Conservation (phyloP, 2,329 filamentous ascomycete species). For the Venturia oleaginea region DNA sequence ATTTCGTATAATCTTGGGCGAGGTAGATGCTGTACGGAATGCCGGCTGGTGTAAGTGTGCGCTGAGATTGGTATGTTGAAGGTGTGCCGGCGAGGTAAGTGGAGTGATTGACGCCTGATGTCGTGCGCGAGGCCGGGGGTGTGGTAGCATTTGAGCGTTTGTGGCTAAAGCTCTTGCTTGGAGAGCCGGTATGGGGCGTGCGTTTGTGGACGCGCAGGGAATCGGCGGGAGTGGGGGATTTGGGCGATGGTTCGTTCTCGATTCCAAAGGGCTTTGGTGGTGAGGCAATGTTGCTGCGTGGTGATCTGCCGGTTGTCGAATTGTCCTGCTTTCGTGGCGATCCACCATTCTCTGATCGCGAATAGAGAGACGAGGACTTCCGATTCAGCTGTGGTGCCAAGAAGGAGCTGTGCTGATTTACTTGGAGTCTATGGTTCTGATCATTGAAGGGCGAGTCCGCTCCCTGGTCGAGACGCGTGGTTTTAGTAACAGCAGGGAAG, state of each 20-base stretch:
- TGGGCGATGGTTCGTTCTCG: neutral
- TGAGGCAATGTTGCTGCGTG: too few species aligned
- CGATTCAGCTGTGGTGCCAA: neutral
- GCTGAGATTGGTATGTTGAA: neutral
- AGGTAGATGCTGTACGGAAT: neutral
- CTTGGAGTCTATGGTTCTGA: neutral
- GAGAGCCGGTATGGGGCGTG: neutral
- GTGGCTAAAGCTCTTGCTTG: neutral
- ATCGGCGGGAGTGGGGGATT: neutral
- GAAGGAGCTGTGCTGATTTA: neutral
- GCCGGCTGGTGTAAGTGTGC: neutral
- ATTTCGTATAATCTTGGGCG: neutral
- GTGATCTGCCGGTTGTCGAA: neutral
- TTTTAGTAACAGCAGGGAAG: neutral
- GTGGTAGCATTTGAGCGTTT: neutral
- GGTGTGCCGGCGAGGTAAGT: neutral
- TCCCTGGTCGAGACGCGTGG: neutral
- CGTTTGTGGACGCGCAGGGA: neutral
- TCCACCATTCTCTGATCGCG: neutral
- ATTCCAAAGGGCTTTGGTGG: neutral
- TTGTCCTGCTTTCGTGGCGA: neutral
- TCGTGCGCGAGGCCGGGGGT: neutral
- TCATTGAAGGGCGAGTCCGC: neutral
- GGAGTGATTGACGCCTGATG: neutral
- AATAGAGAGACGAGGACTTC: neutral